Evolutionary conservation across 2,329 filamentous ascomycete genomes (phyloP).

Genomic region (Pezicula carpinea): DNA sequence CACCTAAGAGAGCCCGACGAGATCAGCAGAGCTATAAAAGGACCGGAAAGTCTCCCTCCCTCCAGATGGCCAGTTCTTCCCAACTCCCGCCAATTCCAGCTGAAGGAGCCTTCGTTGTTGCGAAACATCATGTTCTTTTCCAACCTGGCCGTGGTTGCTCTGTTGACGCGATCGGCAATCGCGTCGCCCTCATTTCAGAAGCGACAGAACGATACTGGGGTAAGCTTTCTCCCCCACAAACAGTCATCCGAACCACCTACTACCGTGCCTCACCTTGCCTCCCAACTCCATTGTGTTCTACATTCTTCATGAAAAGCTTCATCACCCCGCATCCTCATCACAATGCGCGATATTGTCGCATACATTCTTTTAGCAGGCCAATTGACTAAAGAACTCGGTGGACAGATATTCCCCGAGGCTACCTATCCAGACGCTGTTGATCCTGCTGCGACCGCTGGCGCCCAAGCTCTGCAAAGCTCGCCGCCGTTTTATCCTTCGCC

Average conservation of each 20-base stretch:
- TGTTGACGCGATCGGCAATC: background rate
- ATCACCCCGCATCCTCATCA: background rate
- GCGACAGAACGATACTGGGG: background rate
- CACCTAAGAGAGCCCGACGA: too few species aligned
- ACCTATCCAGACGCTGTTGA: background rate
- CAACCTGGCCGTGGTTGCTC: background rate
- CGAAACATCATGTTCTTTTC: background rate
- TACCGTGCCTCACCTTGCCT: background rate
- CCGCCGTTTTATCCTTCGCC: conserved; percentile 26
- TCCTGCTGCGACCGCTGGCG: background rate
- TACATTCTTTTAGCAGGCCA: background rate
- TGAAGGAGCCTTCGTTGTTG: background rate
- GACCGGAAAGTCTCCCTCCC: too few species aligned
- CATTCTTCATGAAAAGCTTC: background rate
- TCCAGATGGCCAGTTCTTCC: too few species aligned
- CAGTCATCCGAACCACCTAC: background rate
- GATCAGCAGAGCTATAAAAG: too few species aligned
- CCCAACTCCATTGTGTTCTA: background rate
- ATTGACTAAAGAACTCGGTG: background rate
- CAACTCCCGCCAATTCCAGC: too few species aligned
- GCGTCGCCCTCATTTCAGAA: background rate
- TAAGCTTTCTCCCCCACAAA: background rate
- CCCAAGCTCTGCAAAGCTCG: background rate
- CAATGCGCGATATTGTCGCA: background rate
- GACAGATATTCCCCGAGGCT: conserved; percentile 2